Conservation (phyloP, 192 early-diverging fungal species). For the Spinellus fusiger region DNA sequence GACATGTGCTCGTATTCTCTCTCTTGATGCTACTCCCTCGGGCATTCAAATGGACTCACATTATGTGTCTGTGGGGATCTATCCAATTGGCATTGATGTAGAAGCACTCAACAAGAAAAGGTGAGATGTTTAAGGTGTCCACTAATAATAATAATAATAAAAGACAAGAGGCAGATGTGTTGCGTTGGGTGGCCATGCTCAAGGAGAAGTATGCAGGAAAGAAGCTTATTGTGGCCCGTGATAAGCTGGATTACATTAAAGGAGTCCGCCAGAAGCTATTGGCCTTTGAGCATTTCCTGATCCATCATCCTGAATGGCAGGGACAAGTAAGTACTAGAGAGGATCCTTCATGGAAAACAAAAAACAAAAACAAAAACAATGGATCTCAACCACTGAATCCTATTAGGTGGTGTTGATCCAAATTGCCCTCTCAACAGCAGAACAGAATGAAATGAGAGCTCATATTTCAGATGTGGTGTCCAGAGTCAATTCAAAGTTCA, state of each 20-base stretch:
- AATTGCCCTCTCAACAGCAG: conserved; percentile 86
- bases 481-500: conserved; percentile 88
- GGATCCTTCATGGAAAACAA: neutral
- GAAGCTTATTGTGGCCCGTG: conserved; percentile 87
- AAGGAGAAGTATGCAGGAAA: conserved; percentile 88
- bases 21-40: conserved; percentile 80
- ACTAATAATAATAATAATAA: neutral
- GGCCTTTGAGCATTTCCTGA: conserved; percentile 87
- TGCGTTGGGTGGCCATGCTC: conserved; percentile 71
- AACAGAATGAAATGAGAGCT: conserved; percentile 83
- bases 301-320: conserved; percentile 83
- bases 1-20: conserved; percentile 83
- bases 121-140: conserved; percentile 10
- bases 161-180: conserved; percentile 67
- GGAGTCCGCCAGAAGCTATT: conserved; percentile 93
- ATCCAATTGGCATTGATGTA: conserved; percentile 90
- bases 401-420: conserved; percentile 84
- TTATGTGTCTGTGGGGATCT: conserved; percentile 82
- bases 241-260: conserved; percentile 95
- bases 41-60: conserved; percentile 76
- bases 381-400: neutral
- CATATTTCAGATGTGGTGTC: conserved; percentile 88
- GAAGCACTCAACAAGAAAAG: conserved; percentile 67
- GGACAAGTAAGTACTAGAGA: conserved; percentile 47
- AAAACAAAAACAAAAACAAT: neutral